Evolutionary conservation across 2,329 filamentous ascomycete genomes (phyloP).

Genomic region (Colletotrichum spinosum): DNA sequence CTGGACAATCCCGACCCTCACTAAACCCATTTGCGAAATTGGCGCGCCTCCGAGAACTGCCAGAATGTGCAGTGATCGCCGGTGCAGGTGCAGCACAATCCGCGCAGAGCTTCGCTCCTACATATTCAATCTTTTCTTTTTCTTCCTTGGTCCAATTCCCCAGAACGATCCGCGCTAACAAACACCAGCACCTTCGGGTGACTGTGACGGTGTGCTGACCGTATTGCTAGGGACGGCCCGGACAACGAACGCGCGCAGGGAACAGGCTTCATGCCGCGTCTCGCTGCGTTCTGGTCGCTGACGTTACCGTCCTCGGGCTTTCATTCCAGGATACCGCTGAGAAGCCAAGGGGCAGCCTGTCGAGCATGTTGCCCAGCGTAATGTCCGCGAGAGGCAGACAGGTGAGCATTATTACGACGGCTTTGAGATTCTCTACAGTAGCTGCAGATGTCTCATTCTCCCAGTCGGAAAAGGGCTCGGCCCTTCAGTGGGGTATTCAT

Average conservation of each 20-base stretch:
- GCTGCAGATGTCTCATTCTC: conserved; percentile 29
- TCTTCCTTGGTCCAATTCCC: not conserved
- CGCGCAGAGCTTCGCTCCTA: not conserved
- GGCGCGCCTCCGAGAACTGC: conserved; percentile 13
- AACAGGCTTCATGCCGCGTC: conserved; percentile 21
- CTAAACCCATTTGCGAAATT: conserved; percentile 29
- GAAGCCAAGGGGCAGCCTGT: too few relatives aligned
- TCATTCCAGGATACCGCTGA: too few relatives aligned
- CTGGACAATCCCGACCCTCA: conserved; percentile 16
- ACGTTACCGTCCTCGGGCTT: conserved; percentile 1
- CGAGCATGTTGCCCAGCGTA: too few relatives aligned
- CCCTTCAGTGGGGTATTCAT: conserved; percentile 27
- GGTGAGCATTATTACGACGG: conserved; percentile 20
- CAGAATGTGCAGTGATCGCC: conserved; percentile 20
- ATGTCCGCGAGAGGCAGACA: not conserved
- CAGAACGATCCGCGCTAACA: conserved; percentile 10
- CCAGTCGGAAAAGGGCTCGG: conserved; percentile 6
- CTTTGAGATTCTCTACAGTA: conserved; percentile 22
- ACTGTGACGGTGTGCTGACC: conserved; percentile 6
- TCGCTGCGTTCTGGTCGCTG: conserved; percentile 3
- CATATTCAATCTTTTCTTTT: conserved; percentile 9
- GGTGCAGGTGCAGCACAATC: conserved; percentile 10
- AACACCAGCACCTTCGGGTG: not conserved
- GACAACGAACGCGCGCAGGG: conserved; percentile 35
- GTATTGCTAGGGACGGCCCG: conserved; percentile 38